phyloP scores from a whole-genome alignment of 805 yeast genomes.

The Cyberlindnera euphorbiiphila region DNA sequence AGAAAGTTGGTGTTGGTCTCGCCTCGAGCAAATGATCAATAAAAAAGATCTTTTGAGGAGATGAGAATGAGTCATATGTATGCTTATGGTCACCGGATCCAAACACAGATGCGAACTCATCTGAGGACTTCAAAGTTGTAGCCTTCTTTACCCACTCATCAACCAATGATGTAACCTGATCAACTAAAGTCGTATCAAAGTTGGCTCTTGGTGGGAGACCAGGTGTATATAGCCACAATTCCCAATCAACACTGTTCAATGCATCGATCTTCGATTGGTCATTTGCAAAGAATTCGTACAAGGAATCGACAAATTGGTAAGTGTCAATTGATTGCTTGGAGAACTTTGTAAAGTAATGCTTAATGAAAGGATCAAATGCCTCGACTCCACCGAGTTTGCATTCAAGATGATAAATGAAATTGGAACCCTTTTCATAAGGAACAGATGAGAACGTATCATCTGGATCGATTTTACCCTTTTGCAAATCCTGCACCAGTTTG shows the following conservation, averaged over 20 bases:
- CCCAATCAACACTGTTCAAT: constrained; percentile 79
- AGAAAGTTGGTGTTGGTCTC: constrained; percentile 39
- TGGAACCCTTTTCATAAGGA: constrained; percentile 90
- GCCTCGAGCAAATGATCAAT: constrained; percentile 59
- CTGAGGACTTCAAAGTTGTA: constrained; percentile 8
- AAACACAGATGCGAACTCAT: constrained; percentile 18
- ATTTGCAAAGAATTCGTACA: constrained; percentile 58
- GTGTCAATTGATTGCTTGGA: constrained; percentile 73
- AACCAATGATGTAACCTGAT: constrained; percentile 64
- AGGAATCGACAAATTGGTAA: constrained; percentile 70
- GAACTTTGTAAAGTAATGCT: constrained; percentile 67
- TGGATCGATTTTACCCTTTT: constrained; percentile 65
- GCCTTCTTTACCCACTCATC: constrained; percentile 49
- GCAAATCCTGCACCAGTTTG: constrained; percentile 68
- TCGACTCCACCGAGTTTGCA: constrained; percentile 58
- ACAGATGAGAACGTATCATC: constrained; percentile 86
- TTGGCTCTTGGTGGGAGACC: constrained; percentile 89
- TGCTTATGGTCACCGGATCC: constrained; percentile 21
- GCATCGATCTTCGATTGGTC: constrained; percentile 39
- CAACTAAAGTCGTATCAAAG: constrained; percentile 76
- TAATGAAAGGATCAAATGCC: constrained; percentile 75
- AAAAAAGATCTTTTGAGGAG: constrained; percentile 78
- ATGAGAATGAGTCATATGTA: constrained; percentile 47
- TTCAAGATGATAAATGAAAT: constrained; percentile 73
- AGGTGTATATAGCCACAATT: constrained; percentile 73